A percentile compares a stretch with the other conserved stretches of the same genome.
Conservation (phyloP, 768 basidiomycete species). For the Psilocybe sp. region DNA sequence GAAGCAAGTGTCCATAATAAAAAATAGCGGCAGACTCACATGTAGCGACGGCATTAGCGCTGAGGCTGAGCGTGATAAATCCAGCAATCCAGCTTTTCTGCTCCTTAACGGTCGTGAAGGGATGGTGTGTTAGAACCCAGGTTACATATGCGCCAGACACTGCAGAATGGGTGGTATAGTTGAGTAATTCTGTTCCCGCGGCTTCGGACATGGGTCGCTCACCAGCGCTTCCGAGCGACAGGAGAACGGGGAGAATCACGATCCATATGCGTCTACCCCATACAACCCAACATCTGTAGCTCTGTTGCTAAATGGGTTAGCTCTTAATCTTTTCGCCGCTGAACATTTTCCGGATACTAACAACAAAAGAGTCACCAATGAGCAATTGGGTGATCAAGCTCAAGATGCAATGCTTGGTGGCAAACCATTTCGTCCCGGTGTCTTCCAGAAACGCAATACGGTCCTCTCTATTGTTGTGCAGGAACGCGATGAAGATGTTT, state of each 20-base stretch:
- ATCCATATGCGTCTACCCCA: conserved; percentile 10
- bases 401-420: conserved; percentile 10
- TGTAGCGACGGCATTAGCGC: conserved; percentile 11
- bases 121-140: conserved; percentile 9
- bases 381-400: conserved; percentile 6
- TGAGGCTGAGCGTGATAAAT: conserved; percentile 9
- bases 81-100: conserved; percentile 8
- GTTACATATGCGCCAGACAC: conserved; percentile 10
- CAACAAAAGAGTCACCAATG: conserved; percentile 10
- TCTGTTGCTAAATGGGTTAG: neutral
- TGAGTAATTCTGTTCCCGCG: neutral
- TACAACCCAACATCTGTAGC: conserved; percentile 11
- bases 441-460: conserved; percentile 7
- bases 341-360: neutral
- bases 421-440: conserved; percentile 3
- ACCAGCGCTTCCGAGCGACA: conserved; percentile 9
- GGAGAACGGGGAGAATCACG: conserved; percentile 6
- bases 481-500: conserved; percentile 9
- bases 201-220: neutral
- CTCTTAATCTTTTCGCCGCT: neutral
- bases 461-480: conserved; percentile 5
- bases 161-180: neutral
- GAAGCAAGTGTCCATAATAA: neutral
- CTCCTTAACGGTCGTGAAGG: conserved; percentile 5
- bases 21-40: conserved; percentile 2